Evolutionary conservation across 441 rosid species (phyloP).

Genomic region (Caryocar brasiliense): DNA sequence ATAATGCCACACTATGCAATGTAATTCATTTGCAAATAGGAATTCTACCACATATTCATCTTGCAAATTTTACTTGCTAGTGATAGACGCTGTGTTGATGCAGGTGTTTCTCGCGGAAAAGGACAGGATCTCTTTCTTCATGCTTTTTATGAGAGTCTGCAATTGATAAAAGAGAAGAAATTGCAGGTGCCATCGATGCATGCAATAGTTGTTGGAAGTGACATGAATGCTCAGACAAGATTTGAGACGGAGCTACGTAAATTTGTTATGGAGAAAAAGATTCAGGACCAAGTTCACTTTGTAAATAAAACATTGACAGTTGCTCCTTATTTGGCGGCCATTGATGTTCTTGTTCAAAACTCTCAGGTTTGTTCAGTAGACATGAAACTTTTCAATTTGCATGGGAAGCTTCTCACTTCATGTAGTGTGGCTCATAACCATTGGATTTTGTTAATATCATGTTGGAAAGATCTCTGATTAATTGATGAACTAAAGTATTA

Average conservation of each 20-base stretch:
- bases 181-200: constrained; percentile 62
- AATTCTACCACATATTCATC: no score
- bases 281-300: constrained; percentile 62
- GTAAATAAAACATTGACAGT: constrained; percentile 78
- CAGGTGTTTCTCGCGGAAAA: constrained; percentile 92
- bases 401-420: no score
- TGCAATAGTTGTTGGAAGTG: constrained; percentile 85
- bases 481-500: no score
- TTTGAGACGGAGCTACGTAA: constrained; percentile 75
- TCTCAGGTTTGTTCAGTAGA: constrained; percentile 61
- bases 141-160: constrained; percentile 61
- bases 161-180: constrained; percentile 54
- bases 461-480: no score
- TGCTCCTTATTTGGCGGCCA: constrained; percentile 79
- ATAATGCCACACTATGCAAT: no score
- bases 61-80: no score
- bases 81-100: background rate
- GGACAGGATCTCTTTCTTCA: constrained; percentile 79
- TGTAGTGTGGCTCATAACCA: no score
- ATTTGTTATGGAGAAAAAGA: constrained; percentile 51
- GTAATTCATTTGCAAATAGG: no score
- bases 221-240: constrained; percentile 77
- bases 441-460: no score
- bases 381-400: background rate
- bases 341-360: constrained; percentile 85